Evolutionary conservation across 495 filamentous ascomycete species (phyloP).

Genomic region (Podospora comata): DNA sequence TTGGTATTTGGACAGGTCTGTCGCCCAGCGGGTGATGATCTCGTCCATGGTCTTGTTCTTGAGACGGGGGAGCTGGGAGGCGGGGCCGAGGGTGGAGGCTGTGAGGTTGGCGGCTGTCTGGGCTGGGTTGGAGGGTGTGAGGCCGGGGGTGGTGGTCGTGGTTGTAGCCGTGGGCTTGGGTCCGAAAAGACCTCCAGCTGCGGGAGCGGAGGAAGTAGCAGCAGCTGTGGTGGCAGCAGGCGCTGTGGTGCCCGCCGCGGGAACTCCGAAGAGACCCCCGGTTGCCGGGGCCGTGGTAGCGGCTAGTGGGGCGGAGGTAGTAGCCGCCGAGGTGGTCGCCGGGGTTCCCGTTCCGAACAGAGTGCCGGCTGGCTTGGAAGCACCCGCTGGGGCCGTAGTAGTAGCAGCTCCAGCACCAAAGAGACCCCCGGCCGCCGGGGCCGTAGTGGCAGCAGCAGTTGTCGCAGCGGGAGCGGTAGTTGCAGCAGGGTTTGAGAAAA

Average conservation of each 20-base stretch:
- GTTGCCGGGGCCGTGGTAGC: constrained; percentile 19
- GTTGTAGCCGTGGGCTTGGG: constrained; percentile 26
- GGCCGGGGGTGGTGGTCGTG: constrained; percentile 20
- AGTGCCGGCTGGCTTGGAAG: constrained; percentile 8
- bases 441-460: constrained; percentile 16
- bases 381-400: neutral
- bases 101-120: constrained; percentile 46
- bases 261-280: constrained; percentile 8
- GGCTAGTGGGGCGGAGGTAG: constrained; percentile 15
- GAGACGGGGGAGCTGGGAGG: constrained; percentile 78
- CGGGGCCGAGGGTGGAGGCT: constrained; percentile 72
- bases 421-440: constrained; percentile 9
- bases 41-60: constrained; percentile 99
- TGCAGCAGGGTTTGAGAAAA: constrained; percentile 21
- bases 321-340: constrained; percentile 13
- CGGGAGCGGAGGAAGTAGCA: constrained; percentile 30
- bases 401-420: constrained; percentile 1
- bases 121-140: constrained; percentile 22
- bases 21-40: constrained; percentile 97
- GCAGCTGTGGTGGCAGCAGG: constrained; percentile 18
- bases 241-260: constrained; percentile 13
- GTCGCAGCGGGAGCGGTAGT: constrained; percentile 22
- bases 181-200: constrained; percentile 29
- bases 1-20: constrained; percentile 90
- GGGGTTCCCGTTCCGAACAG: constrained; percentile 18